phyloP scores from a whole-genome alignment of 2,329 filamentous ascomycete genomes.

The Calonectria pauciramosa region DNA sequence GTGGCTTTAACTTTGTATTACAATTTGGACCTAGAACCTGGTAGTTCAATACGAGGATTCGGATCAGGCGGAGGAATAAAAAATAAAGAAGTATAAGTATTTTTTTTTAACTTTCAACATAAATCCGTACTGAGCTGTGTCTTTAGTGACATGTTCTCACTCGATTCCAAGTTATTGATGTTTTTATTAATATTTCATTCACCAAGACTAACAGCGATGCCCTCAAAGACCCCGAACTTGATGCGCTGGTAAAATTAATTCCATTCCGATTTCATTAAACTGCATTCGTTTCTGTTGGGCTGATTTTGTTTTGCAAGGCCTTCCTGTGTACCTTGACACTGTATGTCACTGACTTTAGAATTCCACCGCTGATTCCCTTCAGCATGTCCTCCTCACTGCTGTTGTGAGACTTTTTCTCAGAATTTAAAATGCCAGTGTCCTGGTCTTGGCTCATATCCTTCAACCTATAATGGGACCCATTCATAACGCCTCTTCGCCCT shows the following conservation, averaged over 20 bases:
- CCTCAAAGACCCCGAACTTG: neutral
- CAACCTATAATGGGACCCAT: constrained; percentile 54
- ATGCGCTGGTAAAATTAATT: neutral
- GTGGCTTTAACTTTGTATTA: neutral
- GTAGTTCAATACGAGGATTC: neutral
- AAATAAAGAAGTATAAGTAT: neutral
- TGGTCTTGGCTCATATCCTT: constrained; percentile 53
- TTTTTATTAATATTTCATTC: neutral
- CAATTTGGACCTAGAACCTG: neutral
- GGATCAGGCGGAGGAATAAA: neutral
- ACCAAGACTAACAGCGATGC: neutral
- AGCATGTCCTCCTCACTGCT: constrained; percentile 58
- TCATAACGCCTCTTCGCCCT: constrained; percentile 43
- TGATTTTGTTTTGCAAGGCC: neutral
- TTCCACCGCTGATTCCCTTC: constrained; percentile 45
- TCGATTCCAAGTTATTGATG: neutral
- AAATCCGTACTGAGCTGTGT: neutral
- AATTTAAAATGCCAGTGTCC: constrained; percentile 48
- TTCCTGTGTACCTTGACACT: constrained; percentile 53
- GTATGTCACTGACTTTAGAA: constrained; percentile 59
- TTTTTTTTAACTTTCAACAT: no score
- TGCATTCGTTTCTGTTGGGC: neutral
- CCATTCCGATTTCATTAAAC: neutral
- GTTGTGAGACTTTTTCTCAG: constrained; percentile 41
- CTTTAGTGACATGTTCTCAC: neutral